A percentile compares a stretch with the other conserved stretches of the same genome.
Conservation (phyloP, 2,329 filamentous ascomycete genomes). For the Cladophialophora psammophila region DNA sequence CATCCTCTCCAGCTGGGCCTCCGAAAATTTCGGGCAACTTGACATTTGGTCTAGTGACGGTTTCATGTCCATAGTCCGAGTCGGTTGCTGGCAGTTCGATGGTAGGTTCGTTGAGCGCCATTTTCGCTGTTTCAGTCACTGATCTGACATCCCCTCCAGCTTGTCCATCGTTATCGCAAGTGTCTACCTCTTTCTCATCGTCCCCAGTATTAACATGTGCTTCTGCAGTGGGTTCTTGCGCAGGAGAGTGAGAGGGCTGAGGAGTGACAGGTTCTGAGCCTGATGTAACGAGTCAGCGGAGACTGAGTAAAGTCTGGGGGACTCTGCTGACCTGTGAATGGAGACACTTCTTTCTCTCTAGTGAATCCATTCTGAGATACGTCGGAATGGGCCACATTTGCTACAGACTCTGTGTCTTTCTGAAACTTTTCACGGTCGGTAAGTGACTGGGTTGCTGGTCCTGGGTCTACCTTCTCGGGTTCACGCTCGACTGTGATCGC, state of each 20-base stretch:
- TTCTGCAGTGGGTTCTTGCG: constrained; percentile 12
- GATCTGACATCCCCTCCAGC: not conserved
- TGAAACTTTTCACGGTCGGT: constrained; percentile 5
- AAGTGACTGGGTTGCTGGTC: not conserved
- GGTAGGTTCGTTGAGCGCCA: not conserved
- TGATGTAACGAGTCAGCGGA: constrained; percentile 17
- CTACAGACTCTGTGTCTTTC: constrained; percentile 7
- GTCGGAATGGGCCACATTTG: not conserved
- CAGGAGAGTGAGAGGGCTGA: constrained; percentile 3
- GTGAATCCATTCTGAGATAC: not conserved
- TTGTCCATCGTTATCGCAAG: not conserved
- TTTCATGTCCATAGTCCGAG: not conserved
- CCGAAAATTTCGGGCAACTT: not conserved
- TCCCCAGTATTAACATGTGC: not conserved
- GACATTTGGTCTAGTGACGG: not conserved
- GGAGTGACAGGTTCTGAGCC: constrained; percentile 17
- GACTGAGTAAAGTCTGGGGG: not conserved
- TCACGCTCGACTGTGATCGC: constrained; percentile 12
- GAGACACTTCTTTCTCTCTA: constrained; percentile 12
- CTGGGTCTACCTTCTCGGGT: constrained; percentile 10
- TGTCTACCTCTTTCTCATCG: constrained; percentile 11
- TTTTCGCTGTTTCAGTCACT: not conserved
- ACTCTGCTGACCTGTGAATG: constrained; percentile 17
- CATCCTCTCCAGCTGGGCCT: not conserved
- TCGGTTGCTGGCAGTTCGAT: not conserved